A percentile compares a stretch with the other conserved stretches of the same genome.
These are phyloP conservation scores for Coemansia erecta DNA, from an alignment of 192 early-diverging fungal genomes.

Conservation along the genomic window DNA sequence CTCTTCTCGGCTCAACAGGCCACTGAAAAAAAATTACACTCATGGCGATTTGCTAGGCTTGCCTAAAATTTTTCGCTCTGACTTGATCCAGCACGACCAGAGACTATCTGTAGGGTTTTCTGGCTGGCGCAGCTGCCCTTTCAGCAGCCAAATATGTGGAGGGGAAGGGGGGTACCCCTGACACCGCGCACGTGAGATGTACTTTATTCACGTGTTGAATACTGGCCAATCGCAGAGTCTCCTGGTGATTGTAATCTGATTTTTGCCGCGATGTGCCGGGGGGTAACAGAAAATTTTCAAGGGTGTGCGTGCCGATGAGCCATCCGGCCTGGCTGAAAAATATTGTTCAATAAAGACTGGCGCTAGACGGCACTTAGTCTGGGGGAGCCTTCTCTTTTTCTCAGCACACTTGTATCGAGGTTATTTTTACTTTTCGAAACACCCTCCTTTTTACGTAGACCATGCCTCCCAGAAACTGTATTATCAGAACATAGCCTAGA, in stretches of 20 bases:
- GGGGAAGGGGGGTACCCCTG: conserved; percentile 28
- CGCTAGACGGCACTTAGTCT: not conserved
- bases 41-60: not conserved
- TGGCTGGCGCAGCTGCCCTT: not conserved
- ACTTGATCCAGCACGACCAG: not conserved
- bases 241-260: conserved; percentile 27
- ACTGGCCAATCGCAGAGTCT: conserved; percentile 16
- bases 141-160: not conserved
- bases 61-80: not conserved
- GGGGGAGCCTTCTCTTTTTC: conserved; percentile 20
- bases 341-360: conserved; percentile 1
- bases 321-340: too few species aligned
- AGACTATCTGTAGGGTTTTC: not conserved
- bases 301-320: not conserved
- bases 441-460: conserved; percentile 15
- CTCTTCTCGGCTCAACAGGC: not conserved
- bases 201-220: conserved; percentile 38
- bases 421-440: conserved; percentile 9
- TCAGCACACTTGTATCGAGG: conserved; percentile 15
- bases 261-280: conserved; percentile 19
- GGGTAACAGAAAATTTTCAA: conserved; percentile 34
- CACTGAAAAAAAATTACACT: conserved; percentile 9
- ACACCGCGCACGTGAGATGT: conserved; percentile 23
- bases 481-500: conserved; percentile 20
- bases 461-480: conserved; percentile 54